Base-by-base conservation (phyloP, 2,329 filamentous ascomycete genomes). In the Lasiodiplodia theobromae region DNA sequence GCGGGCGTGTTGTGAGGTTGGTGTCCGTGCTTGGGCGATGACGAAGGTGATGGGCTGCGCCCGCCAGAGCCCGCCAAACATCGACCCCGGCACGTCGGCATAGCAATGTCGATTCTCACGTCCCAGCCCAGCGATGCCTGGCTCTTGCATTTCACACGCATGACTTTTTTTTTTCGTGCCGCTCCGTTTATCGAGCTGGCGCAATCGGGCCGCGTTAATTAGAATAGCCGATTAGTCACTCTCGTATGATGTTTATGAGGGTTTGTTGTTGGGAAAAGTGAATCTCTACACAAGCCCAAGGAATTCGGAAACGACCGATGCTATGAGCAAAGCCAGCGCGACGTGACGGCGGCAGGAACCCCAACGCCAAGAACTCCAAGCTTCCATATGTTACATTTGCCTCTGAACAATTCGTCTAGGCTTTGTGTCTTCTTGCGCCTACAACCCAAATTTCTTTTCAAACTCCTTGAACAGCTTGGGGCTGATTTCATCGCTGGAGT, bases 401-500 rank as follows among this genome's bases (percentile, higher is more conserved):
- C 63, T 40, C n/a, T 16, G 40, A 47, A 23, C 63, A 66, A 51
- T 38, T n/a, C 31, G 12, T 38, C 47, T 38, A 23, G 21, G 47
- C 44, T 38, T 25, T 60, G 54, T 5, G 3, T 60, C 21, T 47
- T 18, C 47, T 53, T 8, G 18, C 23, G 66, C 71, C 57, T 71
- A 62, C 49, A 66, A 72, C 64, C 75, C 85, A 81, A 98, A 98
- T 68, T 91, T 87, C 76, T 84, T 88, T 81, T 92, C 90, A 78
- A 99, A 92, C 81, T 97, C 94, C 10, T 84, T 82, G 76, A 93
- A 92, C 34, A 99, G 84, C 83, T 94, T 90, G n/a, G 96, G 96
- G 66, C 87, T 94, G 74, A 99, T 99, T 82, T 98, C 96, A 77
- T 99, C 93, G 76, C 94, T 97, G 78, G 89, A 95, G 81, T 94